A percentile compares a stretch with the other conserved stretches of the same genome.
Conservation (phyloP, 805 yeast species). For the Pichia cabralensis region DNA sequence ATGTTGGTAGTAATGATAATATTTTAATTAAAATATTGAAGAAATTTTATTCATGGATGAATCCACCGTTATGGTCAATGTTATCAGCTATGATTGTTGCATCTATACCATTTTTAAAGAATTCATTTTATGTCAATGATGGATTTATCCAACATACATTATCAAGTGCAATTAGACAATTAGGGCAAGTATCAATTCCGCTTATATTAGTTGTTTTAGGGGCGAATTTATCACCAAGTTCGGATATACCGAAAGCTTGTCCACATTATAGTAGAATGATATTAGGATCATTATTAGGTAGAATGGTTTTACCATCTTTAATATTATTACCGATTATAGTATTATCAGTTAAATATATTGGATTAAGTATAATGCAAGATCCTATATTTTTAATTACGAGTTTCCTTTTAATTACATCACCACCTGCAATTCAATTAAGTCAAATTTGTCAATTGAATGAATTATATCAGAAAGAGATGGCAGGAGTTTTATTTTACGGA, state of each 20-base stretch:
- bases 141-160: slow-evolving; percentile 61
- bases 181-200: slow-evolving; percentile 73
- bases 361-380: slow-evolving; percentile 63
- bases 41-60: slow-evolving; percentile 34
- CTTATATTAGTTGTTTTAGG: slow-evolving; percentile 68
- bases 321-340: slow-evolving; percentile 60
- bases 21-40: slow-evolving; percentile 2
- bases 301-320: slow-evolving; percentile 71
- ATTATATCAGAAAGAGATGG: slow-evolving; percentile 72
- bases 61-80: slow-evolving; percentile 82
- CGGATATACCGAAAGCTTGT: slow-evolving; percentile 58
- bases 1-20: slow-evolving; percentile 7
- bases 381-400: slow-evolving; percentile 74
- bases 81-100: slow-evolving; percentile 59
- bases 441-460: slow-evolving; percentile 74
- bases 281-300: slow-evolving; percentile 57
- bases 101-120: slow-evolving; percentile 47
- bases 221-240: slow-evolving; percentile 62
- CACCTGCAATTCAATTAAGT: slow-evolving; percentile 77
- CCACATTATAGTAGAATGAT: slow-evolving; percentile 53
- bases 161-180: slow-evolving; percentile 49
- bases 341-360: slow-evolving; percentile 49
- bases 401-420: slow-evolving; percentile 64
- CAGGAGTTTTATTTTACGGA: slow-evolving; percentile 75
- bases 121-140: slow-evolving; percentile 43